These are phyloP conservation scores for Emydomyces testavorans DNA, from an alignment of 2,329 filamentous ascomycete genomes.

Conservation along the genomic window DNA sequence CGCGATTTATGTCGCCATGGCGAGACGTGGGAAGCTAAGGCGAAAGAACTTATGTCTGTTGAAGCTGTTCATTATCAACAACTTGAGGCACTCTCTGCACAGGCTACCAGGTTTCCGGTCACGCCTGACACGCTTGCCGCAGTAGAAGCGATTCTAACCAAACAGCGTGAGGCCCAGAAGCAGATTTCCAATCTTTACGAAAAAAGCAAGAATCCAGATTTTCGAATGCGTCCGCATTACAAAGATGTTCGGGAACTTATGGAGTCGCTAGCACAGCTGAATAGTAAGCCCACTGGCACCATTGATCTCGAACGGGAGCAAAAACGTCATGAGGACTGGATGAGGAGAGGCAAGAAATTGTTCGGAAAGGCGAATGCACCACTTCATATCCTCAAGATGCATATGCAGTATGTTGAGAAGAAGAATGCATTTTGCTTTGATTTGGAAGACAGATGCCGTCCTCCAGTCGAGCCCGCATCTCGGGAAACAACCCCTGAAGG, in stretches of 20 bases:
- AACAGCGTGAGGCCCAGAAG: slow-evolving; percentile 86
- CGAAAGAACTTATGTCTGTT: slow-evolving; percentile 81
- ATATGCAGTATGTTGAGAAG: slow-evolving; percentile 86
- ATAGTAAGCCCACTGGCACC: slow-evolving; percentile 83
- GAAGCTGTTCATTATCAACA: slow-evolving; percentile 90
- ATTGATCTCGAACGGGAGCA: slow-evolving; percentile 89
- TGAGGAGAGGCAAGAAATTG: slow-evolving; percentile 92
- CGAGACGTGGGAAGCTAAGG: slow-evolving; percentile 83
- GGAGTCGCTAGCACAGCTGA: slow-evolving; percentile 74
- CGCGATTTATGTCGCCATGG: slow-evolving; percentile 65
- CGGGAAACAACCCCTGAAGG: slow-evolving; percentile 59
- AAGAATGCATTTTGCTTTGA: slow-evolving; percentile 89
- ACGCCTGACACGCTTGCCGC: slow-evolving; percentile 65
- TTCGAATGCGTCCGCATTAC: slow-evolving; percentile 72
- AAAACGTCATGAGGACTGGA: slow-evolving; percentile 96
- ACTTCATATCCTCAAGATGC: slow-evolving; percentile 83
- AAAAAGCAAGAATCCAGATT: slow-evolving; percentile 61
- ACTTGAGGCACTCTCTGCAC: slow-evolving; percentile 76
- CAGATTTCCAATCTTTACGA: slow-evolving; percentile 74
- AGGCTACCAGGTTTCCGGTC: slow-evolving; percentile 70
- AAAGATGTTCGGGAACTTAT: slow-evolving; percentile 81
- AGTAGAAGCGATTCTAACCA: slow-evolving; percentile 86
- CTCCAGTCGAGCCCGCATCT: slow-evolving; percentile 84
- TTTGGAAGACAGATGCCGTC: slow-evolving; percentile 71
- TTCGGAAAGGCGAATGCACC: slow-evolving; percentile 98